A percentile compares a stretch with the other conserved stretches of the same genome.
Evolutionary conservation across 208 protist genomes (phyloP).

Genomic region (Herpetomonas tarakana): DNA sequence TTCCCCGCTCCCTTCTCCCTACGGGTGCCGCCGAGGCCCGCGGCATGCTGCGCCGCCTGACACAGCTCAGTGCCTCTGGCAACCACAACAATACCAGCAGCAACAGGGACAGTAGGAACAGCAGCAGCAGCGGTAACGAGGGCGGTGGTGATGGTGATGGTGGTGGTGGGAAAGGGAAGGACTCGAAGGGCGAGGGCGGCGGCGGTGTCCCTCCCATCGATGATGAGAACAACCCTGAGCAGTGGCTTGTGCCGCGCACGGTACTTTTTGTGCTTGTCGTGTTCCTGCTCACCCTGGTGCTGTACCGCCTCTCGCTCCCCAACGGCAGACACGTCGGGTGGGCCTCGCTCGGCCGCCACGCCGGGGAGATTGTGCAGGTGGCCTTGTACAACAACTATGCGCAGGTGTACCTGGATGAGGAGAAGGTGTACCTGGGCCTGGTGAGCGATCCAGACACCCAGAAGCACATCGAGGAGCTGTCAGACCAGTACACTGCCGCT

Average conservation of each 20-base stretch:
- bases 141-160: neutral
- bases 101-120: constrained; percentile 2
- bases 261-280: constrained; percentile 57
- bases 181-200: neutral
- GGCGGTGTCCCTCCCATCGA: neutral
- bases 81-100: constrained; percentile 3
- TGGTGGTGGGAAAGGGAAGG: neutral
- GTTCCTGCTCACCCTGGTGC: constrained; percentile 32
- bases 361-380: constrained; percentile 31
- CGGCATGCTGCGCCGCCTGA: too few relatives aligned
- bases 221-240: constrained; percentile 40
- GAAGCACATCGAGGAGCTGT: constrained; percentile 40
- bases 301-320: constrained; percentile 47
- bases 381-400: constrained; percentile 57
- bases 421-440: constrained; percentile 48
- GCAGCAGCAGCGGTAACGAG: constrained; percentile 8
- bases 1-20: too few relatives aligned
- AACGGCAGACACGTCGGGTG: constrained; percentile 40
- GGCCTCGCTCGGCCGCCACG: constrained; percentile 40
- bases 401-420: constrained; percentile 53
- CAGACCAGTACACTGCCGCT: constrained; percentile 24
- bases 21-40: too few relatives aligned
- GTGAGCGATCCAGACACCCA: constrained; percentile 62
- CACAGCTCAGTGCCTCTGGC: constrained; percentile 13
- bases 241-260: constrained; percentile 53